Evolutionary conservation across 1,284 basidiomycete genomes (phyloP).

Genomic region (Somion occarium): DNA sequence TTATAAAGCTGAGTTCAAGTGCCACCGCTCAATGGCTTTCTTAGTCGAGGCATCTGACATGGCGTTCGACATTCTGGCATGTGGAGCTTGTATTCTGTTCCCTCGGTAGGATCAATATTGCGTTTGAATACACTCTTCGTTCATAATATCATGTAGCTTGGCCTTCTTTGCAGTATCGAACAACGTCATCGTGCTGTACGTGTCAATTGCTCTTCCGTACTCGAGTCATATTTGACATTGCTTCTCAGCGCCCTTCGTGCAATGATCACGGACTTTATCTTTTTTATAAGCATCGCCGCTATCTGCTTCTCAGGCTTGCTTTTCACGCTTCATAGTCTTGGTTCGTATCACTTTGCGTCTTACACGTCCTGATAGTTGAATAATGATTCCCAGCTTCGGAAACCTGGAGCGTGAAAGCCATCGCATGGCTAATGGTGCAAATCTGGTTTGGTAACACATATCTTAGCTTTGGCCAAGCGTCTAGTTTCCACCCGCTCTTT

Average conservation of each 20-base stretch:
- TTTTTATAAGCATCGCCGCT: conserved; percentile 79
- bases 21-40: not conserved
- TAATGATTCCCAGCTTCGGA: conserved; percentile 39
- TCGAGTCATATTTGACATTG: not conserved
- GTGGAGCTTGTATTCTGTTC: conserved; percentile 84
- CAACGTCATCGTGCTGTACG: conserved; percentile 79
- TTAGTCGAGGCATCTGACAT: conserved; percentile 56
- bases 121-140: not conserved
- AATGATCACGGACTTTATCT: conserved; percentile 76
- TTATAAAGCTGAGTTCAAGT: conserved; percentile 27
- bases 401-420: conserved; percentile 64
- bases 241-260: conserved; percentile 61
- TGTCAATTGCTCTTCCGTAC: conserved; percentile 14
- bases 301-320: conserved; percentile 86
- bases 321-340: conserved; percentile 80
- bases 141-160: conserved; percentile 37
- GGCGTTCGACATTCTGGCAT: conserved; percentile 80
- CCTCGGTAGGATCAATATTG: conserved; percentile 50
- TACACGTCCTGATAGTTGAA: too few relatives aligned
- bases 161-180: conserved; percentile 85
- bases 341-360: too few relatives aligned
- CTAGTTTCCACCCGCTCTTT: conserved; percentile 78
- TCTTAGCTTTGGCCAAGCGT: conserved; percentile 63
- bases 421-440: conserved; percentile 78
- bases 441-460: conserved; percentile 84